Evolutionary conservation across 2,329 filamentous ascomycete genomes (phyloP).

Genomic region (Aspergillus nomiae): DNA sequence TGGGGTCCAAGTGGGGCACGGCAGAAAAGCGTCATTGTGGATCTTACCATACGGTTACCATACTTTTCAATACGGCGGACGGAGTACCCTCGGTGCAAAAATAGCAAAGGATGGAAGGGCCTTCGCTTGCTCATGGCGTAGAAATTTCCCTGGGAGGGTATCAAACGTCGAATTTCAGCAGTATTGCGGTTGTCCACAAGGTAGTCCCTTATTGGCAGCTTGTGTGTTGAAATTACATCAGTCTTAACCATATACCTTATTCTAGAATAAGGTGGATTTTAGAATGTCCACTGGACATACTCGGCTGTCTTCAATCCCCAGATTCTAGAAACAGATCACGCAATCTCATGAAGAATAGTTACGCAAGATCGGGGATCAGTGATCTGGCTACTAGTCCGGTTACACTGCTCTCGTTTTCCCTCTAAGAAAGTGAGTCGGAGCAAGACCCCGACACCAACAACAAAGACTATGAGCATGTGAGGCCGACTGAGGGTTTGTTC

Average conservation of each 20-base stretch:
- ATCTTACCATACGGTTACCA: conserved; percentile 22
- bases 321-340: conserved; percentile 8
- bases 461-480: conserved; percentile 7
- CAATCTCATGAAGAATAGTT: conserved; percentile 2
- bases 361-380: conserved; percentile 1
- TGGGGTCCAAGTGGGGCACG: conserved; percentile 17
- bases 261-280: not conserved
- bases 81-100: conserved; percentile 9
- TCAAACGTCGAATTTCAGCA: not conserved
- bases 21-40: conserved; percentile 32
- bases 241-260: not conserved
- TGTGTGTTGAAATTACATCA: conserved; percentile 1
- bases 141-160: not conserved
- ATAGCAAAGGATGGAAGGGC: not conserved
- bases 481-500: not conserved
- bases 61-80: conserved; percentile 12
- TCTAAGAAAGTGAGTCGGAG: not conserved
- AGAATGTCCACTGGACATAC: not conserved
- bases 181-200: not conserved
- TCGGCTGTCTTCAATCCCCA: not conserved
- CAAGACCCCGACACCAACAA: not conserved
- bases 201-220: not conserved
- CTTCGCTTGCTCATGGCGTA: not conserved
- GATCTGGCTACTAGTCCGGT: not conserved
- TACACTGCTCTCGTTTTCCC: not conserved